A percentile compares a stretch with the other conserved stretches of the same genome.
These are phyloP conservation scores for Boletus coccyginus DNA, from an alignment of 768 basidiomycete genomes.

Conservation along the genomic window DNA sequence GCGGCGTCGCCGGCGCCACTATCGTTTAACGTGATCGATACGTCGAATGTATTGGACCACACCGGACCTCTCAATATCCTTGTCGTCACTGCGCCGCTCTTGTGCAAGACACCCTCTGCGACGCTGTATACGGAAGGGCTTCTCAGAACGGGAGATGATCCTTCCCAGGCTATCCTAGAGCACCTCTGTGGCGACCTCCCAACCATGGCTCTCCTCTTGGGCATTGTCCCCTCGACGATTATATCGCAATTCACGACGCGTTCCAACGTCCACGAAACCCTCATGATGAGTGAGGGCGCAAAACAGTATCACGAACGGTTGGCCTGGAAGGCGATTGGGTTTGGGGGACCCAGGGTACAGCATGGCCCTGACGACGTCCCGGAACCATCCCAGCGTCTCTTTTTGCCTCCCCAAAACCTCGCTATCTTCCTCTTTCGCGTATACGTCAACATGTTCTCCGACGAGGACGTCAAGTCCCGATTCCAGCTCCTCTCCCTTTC, in stretches of 20 bases:
- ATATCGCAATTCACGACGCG: conserved; percentile 25
- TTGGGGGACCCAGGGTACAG: neutral
- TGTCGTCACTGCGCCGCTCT: conserved; percentile 20
- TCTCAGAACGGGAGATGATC: conserved; percentile 10
- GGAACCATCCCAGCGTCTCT: neutral
- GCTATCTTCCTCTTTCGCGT: conserved; percentile 19
- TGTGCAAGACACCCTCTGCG: conserved; percentile 17
- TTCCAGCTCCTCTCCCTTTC: conserved; percentile 1
- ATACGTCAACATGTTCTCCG: conserved; percentile 26
- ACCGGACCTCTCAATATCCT: conserved; percentile 28
- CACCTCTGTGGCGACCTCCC: conserved; percentile 24
- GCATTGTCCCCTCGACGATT: conserved; percentile 20
- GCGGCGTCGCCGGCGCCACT: conserved; percentile 16
- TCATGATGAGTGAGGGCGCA: neutral
- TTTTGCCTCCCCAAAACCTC: conserved; percentile 19
- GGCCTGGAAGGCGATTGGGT: conserved; percentile 19
- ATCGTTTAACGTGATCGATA: conserved; percentile 33
- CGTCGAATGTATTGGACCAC: conserved; percentile 29
- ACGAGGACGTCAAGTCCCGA: conserved; percentile 16
- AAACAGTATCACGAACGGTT: conserved; percentile 26
- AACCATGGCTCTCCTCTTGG: conserved; percentile 25
- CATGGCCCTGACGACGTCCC: too few relatives aligned
- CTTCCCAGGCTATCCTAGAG: conserved; percentile 15
- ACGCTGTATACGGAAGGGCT: conserved; percentile 30
- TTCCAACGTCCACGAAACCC: conserved; percentile 21